Base-by-base conservation (phyloP, 164 flowering plant genomes). In the Warburgia ugandensis region DNA sequence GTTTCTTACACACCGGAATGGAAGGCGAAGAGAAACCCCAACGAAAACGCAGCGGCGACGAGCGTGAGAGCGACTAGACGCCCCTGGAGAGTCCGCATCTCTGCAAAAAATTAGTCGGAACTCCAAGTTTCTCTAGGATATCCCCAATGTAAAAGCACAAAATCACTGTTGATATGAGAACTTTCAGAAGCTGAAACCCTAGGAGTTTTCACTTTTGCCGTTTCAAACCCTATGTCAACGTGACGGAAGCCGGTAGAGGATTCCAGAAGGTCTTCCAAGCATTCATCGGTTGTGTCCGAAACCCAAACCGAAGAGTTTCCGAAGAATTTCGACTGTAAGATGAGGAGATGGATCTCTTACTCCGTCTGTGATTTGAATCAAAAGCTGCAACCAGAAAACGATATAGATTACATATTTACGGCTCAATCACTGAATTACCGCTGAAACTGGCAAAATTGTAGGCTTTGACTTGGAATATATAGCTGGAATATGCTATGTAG, bases 1-100 rank as follows among this genome's bases (percentile, higher is more conserved):
- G n/a, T n/a, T n/a, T n/a, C n/a, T n/a, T n/a, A 37, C 55, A 40
- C 1, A 65, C 67, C 67, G 6, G 58, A 6, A 30, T 23, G 17
- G 54, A 21, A 25, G 6, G 54, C 36, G 29, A 25, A 14, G 17
- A 65, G 44, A 19, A 50, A 5, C 13, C 29, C 51, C 11, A 54
- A 33, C 8, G 41, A 10, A 30, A 58, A 9, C 25, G 48, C 39
- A 19, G 44, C 52, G 1, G 33, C 22, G 35, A 29, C 42, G 38
- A 59, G 37, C 14, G 44, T 23, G 27, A 55, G 41, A 14, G 47
- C 32, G 30, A 59, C 20, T 45, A 40, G 45, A 35, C 64, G 54
- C 36, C 46, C 12, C 6, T 52, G 53, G 5, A 20, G 28, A 14
- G 27, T 42, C 50, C 16, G 37, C 63, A 54, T 60, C 50, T 11